Evolutionary conservation across 768 basidiomycete genomes (phyloP).

Genomic region (Saitozyma sp.): DNA sequence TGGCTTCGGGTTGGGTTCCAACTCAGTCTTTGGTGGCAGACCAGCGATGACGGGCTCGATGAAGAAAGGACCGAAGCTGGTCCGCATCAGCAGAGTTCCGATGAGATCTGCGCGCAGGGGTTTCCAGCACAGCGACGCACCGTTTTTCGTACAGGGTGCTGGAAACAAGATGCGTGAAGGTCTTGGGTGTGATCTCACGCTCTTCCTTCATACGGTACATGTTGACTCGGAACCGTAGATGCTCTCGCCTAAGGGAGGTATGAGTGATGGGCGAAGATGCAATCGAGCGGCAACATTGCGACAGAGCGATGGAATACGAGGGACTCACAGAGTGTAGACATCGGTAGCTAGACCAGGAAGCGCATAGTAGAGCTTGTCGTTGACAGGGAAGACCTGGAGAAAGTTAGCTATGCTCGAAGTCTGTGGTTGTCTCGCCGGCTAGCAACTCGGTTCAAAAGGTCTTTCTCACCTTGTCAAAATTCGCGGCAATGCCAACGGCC

Average conservation of each 20-base stretch:
- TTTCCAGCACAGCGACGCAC: slow-evolving; percentile 28
- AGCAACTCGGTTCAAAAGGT: not conserved
- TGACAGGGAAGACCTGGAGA: slow-evolving; percentile 82
- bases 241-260: slow-evolving; percentile 66
- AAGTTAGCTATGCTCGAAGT: slow-evolving; percentile 12
- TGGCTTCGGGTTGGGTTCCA: slow-evolving; percentile 67
- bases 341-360: slow-evolving; percentile 91
- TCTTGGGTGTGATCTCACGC: slow-evolving; percentile 91
- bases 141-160: slow-evolving; percentile 93
- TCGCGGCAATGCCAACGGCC: slow-evolving; percentile 77
- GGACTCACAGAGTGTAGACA: slow-evolving; percentile 78
- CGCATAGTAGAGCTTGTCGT: slow-evolving; percentile 87
- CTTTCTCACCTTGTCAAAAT: slow-evolving; percentile 83
- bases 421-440: not conserved
- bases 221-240: slow-evolving; percentile 89
- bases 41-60: slow-evolving; percentile 96
- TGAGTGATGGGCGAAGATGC: not conserved
- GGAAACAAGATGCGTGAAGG: slow-evolving; percentile 91
- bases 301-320: no score
- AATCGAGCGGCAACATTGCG: not conserved
- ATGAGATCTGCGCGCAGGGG: no score
- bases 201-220: slow-evolving; percentile 99
- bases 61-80: slow-evolving; percentile 86
- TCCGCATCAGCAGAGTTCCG: not conserved
- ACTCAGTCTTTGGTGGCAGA: slow-evolving; percentile 55